A percentile compares a stretch with the other conserved stretches of the same genome.
Conservation (phyloP, 2,329 filamentous ascomycete genomes). For the Metarhizium robertsii region DNA sequence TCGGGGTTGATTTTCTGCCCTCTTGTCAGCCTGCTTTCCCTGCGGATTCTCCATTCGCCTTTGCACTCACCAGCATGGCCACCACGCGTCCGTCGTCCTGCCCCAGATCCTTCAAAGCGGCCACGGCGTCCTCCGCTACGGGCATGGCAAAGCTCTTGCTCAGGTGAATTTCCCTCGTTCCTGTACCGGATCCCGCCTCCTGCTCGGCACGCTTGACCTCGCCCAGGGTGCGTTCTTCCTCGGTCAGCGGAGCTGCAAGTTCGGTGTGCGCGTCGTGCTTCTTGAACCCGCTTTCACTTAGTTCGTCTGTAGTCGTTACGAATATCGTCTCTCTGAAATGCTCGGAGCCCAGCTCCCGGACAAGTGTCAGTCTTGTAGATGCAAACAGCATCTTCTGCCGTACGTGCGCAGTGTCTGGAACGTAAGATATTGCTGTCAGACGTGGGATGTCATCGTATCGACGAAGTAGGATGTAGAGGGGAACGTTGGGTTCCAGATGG, state of each 20-base stretch:
- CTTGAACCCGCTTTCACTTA: slow-evolving; percentile 60
- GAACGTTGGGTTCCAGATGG: slow-evolving; percentile 55
- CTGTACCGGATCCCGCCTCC: slow-evolving; percentile 61
- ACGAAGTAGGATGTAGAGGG: slow-evolving; percentile 68
- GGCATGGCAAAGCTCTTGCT: slow-evolving; percentile 50
- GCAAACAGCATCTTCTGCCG: slow-evolving; percentile 84
- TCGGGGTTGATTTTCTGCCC: slow-evolving; percentile 62
- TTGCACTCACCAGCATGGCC: slow-evolving; percentile 53
- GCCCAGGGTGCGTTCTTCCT: slow-evolving; percentile 63
- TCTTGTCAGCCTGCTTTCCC: not conserved
- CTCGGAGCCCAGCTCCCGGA: slow-evolving; percentile 68
- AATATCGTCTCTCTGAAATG: slow-evolving; percentile 72
- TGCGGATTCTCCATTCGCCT: not conserved
- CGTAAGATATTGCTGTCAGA: slow-evolving; percentile 66
- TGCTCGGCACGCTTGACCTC: slow-evolving; percentile 69
- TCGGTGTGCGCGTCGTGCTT: slow-evolving; percentile 60
- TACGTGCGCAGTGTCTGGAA: slow-evolving; percentile 69
- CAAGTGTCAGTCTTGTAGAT: slow-evolving; percentile 63
- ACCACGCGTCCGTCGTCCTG: slow-evolving; percentile 40
- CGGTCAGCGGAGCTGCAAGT: slow-evolving; percentile 62
- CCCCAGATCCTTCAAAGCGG: slow-evolving; percentile 51
- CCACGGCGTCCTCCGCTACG: slow-evolving; percentile 52
- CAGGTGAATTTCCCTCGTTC: slow-evolving; percentile 46
- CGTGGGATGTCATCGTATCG: slow-evolving; percentile 47
- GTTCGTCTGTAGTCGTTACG: slow-evolving; percentile 58